Percentiles rank a stretch among this genome's conserved stretches.
Evolutionary conservation across 116 monocot genomes (phyloP).

Genomic region (Papilionanthe hybrid): DNA sequence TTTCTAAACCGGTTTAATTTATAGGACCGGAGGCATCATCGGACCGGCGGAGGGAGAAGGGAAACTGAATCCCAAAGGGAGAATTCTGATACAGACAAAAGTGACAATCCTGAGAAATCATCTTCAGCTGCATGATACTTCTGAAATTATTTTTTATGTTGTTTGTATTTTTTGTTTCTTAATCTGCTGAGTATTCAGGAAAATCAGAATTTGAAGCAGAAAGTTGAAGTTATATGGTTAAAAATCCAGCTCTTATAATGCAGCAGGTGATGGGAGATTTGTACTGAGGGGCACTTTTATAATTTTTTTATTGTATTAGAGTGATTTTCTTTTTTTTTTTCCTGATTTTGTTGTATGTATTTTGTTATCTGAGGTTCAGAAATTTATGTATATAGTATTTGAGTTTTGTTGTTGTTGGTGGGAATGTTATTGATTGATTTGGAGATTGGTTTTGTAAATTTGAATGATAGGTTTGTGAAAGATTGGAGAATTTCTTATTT

Average conservation of each 20-base stretch:
- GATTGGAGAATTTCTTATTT: too few relatives aligned
- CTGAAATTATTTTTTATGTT: too few relatives aligned
- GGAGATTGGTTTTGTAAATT: too few relatives aligned
- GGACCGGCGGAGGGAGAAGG: constrained; percentile 20
- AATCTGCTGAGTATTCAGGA: not conserved
- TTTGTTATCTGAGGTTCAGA: not conserved
- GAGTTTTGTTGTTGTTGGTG: too few relatives aligned
- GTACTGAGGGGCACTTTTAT: not conserved
- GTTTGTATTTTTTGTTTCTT: not conserved
- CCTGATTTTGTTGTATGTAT: not conserved
- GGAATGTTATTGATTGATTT: too few relatives aligned
- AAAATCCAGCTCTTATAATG: not conserved
- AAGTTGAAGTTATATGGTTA: not conserved
- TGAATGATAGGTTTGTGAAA: too few relatives aligned
- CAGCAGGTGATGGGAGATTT: not conserved
- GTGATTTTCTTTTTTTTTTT: not conserved
- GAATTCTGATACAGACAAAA: constrained; percentile 62
- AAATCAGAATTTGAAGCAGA: not conserved
- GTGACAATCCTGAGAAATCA: constrained; percentile 40
- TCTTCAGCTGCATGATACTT: too few relatives aligned
- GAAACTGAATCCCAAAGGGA: constrained; percentile 50
- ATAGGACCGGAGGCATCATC: constrained; percentile 49
- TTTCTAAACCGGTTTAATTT: not conserved
- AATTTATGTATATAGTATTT: not conserved
- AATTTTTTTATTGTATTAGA: not conserved